Percentiles rank a stretch among this genome's conserved stretches.
phyloP scores from a whole-genome alignment of 176 grass and related monocot species.

The Chrysopogon serrulatus region DNA sequence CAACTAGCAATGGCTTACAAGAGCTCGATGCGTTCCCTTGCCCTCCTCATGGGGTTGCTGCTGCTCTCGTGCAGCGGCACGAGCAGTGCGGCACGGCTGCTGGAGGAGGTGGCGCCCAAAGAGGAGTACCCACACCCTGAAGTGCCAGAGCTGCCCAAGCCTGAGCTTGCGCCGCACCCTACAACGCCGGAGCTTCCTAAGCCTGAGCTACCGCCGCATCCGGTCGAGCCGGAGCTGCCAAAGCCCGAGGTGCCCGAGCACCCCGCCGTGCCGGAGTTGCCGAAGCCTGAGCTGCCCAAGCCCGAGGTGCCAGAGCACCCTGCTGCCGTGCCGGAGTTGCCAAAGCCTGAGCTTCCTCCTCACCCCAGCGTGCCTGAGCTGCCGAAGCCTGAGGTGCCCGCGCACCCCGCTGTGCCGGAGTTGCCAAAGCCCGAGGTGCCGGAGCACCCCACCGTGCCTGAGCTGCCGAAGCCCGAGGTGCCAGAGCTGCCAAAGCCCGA shows the following conservation, averaged over 20 bases:
- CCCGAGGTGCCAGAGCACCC: background rate
- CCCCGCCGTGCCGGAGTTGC: background rate
- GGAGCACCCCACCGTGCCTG: too few relatives aligned
- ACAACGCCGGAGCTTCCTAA: background rate
- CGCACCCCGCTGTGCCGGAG: too few relatives aligned
- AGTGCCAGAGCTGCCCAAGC: too few relatives aligned
- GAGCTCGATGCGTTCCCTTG: background rate
- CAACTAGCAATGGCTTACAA: background rate
- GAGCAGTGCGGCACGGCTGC: background rate
- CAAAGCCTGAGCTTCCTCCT: background rate
- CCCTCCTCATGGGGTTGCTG: background rate
- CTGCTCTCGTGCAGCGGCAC: background rate
- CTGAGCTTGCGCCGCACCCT: background rate
- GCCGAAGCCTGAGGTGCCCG: too few relatives aligned
- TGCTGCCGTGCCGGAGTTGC: background rate
- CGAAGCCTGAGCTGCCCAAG: background rate
- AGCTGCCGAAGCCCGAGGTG: too few relatives aligned
- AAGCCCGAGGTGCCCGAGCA: background rate
- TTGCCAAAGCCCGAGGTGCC: too few relatives aligned
- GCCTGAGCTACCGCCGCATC: background rate
- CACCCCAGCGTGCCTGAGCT: background rate
- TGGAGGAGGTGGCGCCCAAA: background rate
- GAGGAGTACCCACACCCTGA: background rate
- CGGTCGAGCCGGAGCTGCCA: background rate
- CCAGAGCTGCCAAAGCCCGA: background rate